Conservation (phyloP, 345 rosid species). For the Fremontodendron californicum region DNA sequence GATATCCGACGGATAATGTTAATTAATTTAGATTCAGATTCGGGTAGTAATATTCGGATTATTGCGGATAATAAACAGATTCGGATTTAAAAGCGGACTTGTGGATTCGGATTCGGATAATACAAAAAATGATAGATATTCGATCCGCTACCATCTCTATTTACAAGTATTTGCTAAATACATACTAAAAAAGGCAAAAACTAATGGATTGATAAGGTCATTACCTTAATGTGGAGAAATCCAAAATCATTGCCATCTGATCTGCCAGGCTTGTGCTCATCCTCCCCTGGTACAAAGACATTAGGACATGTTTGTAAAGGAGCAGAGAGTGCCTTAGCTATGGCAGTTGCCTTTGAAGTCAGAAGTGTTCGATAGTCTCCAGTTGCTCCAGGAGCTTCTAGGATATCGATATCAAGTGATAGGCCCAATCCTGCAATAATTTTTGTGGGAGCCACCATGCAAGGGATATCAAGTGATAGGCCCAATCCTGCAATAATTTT, state of each 20-base stretch:
- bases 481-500: conserved; percentile 96
- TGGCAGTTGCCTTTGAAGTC: conserved; percentile 74
- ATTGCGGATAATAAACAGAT: no score
- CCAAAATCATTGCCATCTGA: conserved; percentile 85
- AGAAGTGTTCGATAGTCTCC: conserved; percentile 90
- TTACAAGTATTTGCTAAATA: neutral
- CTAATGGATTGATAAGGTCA: neutral
- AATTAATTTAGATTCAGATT: no score
- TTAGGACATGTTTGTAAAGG: conserved; percentile 52
- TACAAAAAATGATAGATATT: no score
- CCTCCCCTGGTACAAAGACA: conserved; percentile 87
- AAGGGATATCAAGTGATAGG: conserved; percentile 85
- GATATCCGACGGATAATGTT: no score
- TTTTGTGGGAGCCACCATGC: conserved; percentile 99
- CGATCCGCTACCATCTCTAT: no score
- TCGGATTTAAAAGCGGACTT: no score
- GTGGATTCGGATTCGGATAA: no score
- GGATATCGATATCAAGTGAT: conserved; percentile 84
- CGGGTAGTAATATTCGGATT: no score
- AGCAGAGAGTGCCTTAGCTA: conserved; percentile 79
- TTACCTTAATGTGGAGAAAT: conserved; percentile 91
- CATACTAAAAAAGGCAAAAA: neutral
- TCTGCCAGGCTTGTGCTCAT: conserved; percentile 61
- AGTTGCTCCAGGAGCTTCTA: conserved; percentile 93
- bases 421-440: conserved; percentile 93